Base-by-base conservation (phyloP, 768 basidiomycete species). In the Leucosporidium creatinivorum region DNA sequence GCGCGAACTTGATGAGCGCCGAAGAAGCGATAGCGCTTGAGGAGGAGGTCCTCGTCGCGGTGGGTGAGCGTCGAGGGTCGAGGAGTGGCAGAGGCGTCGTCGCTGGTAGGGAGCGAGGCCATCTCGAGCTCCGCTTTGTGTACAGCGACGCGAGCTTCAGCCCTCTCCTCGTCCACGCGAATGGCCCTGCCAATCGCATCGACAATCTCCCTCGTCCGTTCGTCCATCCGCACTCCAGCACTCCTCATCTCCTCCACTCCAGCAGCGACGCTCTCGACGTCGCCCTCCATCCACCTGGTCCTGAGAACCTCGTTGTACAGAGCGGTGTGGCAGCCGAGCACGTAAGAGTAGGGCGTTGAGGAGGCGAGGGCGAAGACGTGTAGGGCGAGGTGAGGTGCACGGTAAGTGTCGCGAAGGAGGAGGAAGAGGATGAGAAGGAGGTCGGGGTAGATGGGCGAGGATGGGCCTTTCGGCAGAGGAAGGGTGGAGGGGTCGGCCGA, bases 281-380 rank as follows among this genome's bases (percentile, higher is more conserved):
- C 70, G 4, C 65, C 56, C 21, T 33, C 58, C 17, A 39, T 48
- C 93, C 93, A 97, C 25, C 85, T 85, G n/a, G 89, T 91, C 74
- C 84, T 81, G 31, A 97, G 84, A 25, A 93, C 82, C 76, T 94
- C 91, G 77, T 93, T 91, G 78, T 94, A 96, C 0, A 87, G 88
- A 15, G 82, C 82, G 0, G 92, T 89, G 15, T 89, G 88, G 78
- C 93, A 97, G 3, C 93, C 93, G 73, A 87, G 87, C 36, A 93
- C 87, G 77, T 90, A 97, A 7, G 88, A 91, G 48, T 61, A 36
- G 6, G 86, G 82, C 58, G 87, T 84, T 1, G 89, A 90, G 5
- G 86, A 83, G 0, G 91, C 89, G 76, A 92, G 83, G 59, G 87
- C 81, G 80, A 96, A 97, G 30, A 94, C 82, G 25, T 87, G 82